Base-by-base conservation (phyloP, 495 filamentous ascomycete genomes). In the Tuber melanosporum region DNA sequence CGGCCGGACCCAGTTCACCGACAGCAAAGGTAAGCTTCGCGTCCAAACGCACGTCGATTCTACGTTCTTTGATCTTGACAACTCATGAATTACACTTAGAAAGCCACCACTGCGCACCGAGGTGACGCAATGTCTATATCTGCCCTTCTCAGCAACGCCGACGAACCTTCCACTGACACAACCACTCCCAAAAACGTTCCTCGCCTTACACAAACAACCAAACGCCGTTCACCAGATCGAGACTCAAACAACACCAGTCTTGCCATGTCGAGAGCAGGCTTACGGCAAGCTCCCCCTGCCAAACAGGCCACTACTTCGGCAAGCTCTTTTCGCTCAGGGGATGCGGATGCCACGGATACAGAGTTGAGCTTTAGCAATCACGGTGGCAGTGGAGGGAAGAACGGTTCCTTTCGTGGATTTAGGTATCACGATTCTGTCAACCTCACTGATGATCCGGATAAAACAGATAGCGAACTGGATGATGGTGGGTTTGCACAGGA, bases 371-470 rank as follows among this genome's bases (percentile, higher is more conserved):
- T 73, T 52, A 79, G 76, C 45, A 43, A 78, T 44, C 45, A 71
- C 20, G 79, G 73, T 69, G 41, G 73, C 69, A 72, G 75, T 36
- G 78, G 78, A 12, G 76, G 79, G 73, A 80, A 82, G 75, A 82
- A 80, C 20, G 77, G 73, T 36, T 82, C 82, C 17, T 83, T 83
- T 73, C 80, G 79, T 49, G 82, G 81, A 69, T 83, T 83, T 71
- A 83, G 83, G 73, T 83, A 83, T 66, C 82, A 83, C 57, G 79
- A 83, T 78, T 83, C 82, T 62, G 83, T 83, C 77, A 81, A 83
- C 72, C 49, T 83, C 49, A 76, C 82, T 26, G 78, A 82, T 42
- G 80, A 82, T 74, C 80, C 76, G 15, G 81, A 82, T 39, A 82
- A 82, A 76, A 82, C 80, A 49, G 81, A 82, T 74, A 82, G 77